Conservation (phyloP, 371 early-diverging fungal species). For the Saksenaea oblongispora region DNA sequence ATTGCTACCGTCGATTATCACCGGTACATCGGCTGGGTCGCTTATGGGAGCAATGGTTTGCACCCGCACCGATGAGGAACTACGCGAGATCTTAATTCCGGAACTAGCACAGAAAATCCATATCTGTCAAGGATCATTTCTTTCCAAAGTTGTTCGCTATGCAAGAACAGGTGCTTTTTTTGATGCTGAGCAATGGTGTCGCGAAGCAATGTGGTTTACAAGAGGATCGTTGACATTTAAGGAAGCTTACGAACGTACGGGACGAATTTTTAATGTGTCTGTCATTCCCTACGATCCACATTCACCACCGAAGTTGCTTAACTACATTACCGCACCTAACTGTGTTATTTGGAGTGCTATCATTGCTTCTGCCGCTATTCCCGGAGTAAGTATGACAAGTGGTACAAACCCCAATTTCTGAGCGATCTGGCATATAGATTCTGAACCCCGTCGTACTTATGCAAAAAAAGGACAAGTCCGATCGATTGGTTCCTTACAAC, state of each 20-base stretch:
- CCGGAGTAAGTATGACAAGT: constrained; percentile 36
- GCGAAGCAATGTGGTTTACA: constrained; percentile 71
- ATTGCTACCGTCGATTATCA: constrained; percentile 82
- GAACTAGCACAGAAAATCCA: constrained; percentile 60
- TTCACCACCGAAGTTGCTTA: constrained; percentile 76
- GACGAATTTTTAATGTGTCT: constrained; percentile 84
- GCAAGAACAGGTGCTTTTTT: constrained; percentile 61
- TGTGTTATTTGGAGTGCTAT: constrained; percentile 87
- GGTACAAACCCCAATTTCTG: neutral
- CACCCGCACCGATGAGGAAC: constrained; percentile 79
- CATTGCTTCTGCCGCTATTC: constrained; percentile 53
- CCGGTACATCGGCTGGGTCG: constrained; percentile 86
- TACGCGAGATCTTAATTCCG: constrained; percentile 66
- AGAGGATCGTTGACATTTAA: constrained; percentile 86
- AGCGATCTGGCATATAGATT: constrained; percentile 39
- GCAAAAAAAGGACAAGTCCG: constrained; percentile 69
- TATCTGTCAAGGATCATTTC: constrained; percentile 59
- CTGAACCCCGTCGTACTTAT: constrained; percentile 81
- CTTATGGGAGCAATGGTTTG: constrained; percentile 80
- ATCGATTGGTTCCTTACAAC: constrained; percentile 70
- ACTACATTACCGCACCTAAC: constrained; percentile 80
- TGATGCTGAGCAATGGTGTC: constrained; percentile 74
- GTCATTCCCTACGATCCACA: constrained; percentile 81
- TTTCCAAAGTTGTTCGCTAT: constrained; percentile 29
- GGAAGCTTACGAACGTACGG: constrained; percentile 89